Evolutionary conservation across 768 basidiomycete species (phyloP).

Genomic region (Pleurotus ostreatus): DNA sequence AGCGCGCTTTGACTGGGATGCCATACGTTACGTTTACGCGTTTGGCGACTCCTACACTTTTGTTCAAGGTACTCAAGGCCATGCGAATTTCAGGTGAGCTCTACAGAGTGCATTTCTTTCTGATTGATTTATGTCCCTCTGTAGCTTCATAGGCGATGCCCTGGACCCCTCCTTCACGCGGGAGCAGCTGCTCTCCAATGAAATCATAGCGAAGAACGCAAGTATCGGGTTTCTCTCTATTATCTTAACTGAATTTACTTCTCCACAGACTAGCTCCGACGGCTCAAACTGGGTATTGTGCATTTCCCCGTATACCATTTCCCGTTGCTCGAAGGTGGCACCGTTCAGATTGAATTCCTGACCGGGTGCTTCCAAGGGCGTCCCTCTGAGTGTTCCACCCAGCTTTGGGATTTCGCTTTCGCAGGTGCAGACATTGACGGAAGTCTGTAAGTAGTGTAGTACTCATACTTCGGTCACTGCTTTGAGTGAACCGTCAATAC

Average conservation of each 20-base stretch:
- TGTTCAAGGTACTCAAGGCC: constrained; percentile 43
- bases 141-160: constrained; percentile 48
- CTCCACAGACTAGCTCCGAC: constrained; percentile 45
- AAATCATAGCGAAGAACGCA: constrained; percentile 44
- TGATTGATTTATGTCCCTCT: neutral
- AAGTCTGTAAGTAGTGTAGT: constrained; percentile 21
- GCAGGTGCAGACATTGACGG: constrained; percentile 46
- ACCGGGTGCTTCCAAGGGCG: constrained; percentile 46
- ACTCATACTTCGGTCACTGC: neutral
- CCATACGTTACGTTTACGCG: constrained; percentile 41
- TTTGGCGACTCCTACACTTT: constrained; percentile 59
- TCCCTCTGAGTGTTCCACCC: constrained; percentile 37
- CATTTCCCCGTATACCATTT: too few species aligned
- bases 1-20: constrained; percentile 35
- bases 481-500: neutral
- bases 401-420: constrained; percentile 56
- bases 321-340: too few species aligned
- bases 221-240: constrained; percentile 2
- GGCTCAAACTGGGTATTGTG: constrained; percentile 46
- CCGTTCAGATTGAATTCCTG: constrained; percentile 42
- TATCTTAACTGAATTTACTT: neutral
- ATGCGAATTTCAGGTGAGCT: constrained; percentile 45
- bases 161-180: constrained; percentile 38
- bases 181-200: constrained; percentile 33
- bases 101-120: neutral